A percentile compares a stretch with the other conserved stretches of the same genome.
Conservation (phyloP, 257 asterid genomes). For the Solanum pinnatisectum region DNA sequence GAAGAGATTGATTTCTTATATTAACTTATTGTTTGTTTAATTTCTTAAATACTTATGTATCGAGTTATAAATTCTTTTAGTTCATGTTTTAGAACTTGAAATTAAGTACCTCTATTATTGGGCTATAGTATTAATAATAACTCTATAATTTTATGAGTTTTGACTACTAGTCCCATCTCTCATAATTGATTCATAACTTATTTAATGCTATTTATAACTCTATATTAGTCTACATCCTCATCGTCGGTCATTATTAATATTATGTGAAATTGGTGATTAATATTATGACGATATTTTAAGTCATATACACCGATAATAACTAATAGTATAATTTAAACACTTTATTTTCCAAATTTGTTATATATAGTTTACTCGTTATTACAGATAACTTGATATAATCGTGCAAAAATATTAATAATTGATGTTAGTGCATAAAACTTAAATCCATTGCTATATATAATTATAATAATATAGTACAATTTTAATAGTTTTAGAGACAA, state of each 20-base stretch:
- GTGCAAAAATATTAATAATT: background rate
- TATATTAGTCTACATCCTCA: slow-evolving; percentile 18
- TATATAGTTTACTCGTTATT: background rate
- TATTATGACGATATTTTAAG: background rate
- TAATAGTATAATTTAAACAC: too few species aligned
- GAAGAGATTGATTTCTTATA: background rate
- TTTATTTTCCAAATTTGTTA: background rate
- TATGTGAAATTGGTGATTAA: background rate
- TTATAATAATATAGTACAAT: background rate
- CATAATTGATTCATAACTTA: slow-evolving; percentile 1
- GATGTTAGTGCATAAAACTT: background rate
- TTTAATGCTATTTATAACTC: slow-evolving; percentile 27
- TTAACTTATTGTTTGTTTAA: background rate
- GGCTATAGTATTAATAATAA: background rate
- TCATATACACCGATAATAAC: too few species aligned
- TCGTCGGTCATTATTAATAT: slow-evolving; percentile 19
- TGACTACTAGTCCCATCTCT: background rate
- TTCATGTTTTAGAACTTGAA: background rate
- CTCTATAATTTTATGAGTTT: background rate
- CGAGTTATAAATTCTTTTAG: background rate
- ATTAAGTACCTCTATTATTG: background rate
- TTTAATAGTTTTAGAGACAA: background rate
- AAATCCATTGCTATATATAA: too few species aligned
- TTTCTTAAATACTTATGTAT: background rate
- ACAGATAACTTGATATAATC: background rate